These are phyloP conservation scores for Cladosporium sp. DNA, from an alignment of 2,329 filamentous ascomycete genomes.

Conservation along the genomic window DNA sequence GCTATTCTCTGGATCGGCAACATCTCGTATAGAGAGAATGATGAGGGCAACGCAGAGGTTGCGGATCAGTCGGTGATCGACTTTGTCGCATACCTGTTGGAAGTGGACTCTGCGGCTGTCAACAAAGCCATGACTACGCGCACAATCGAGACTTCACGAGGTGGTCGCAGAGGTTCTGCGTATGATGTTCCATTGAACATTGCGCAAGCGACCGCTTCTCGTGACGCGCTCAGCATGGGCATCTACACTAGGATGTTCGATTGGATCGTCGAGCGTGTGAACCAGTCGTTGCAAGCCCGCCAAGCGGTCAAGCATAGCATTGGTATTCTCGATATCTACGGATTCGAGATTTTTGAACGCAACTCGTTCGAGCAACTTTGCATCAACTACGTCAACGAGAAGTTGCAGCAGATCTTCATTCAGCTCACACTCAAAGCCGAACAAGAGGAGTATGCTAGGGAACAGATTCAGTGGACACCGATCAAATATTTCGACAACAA, in stretches of 20 bases:
- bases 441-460: conserved; percentile 92
- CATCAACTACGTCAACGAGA: conserved; percentile 99
- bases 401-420: conserved; percentile 98
- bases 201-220: conserved; percentile 77
- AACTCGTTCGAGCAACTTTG: conserved; percentile 99
- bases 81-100: conserved; percentile 88
- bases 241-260: conserved; percentile 98
- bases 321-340: conserved; percentile 97
- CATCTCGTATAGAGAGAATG: conserved; percentile 83
- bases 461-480: conserved; percentile 97
- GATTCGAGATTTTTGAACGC: conserved; percentile 98
- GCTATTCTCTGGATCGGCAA: conserved; percentile 94
- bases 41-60: conserved; percentile 81
- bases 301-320: conserved; percentile 76
- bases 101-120: conserved; percentile 75
- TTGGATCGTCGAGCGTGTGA: conserved; percentile 94
- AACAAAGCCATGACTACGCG: conserved; percentile 85
- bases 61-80: conserved; percentile 87
- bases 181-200: conserved; percentile 78
- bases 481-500: conserved; percentile 99
- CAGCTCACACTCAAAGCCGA: conserved; percentile 94
- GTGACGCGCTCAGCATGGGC: conserved; percentile 89
- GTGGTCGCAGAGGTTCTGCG: conserved; percentile 60
- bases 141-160: conserved; percentile 68
- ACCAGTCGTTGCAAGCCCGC: conserved; percentile 76